Conservation (phyloP, 2,329 filamentous ascomycete genomes). For the Neopestalotiopsis clavispora region DNA sequence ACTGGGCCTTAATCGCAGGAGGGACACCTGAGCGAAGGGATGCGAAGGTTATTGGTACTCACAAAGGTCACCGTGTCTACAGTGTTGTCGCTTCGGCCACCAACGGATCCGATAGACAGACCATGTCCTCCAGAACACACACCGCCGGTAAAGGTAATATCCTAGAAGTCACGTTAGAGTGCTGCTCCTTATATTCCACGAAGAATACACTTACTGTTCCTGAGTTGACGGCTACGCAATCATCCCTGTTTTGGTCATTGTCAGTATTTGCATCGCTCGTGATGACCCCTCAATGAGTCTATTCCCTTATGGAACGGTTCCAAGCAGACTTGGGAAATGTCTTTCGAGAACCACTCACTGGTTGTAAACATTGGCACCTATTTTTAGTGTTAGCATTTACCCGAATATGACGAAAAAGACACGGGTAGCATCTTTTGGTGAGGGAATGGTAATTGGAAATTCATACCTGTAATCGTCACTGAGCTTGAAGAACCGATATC, state of each 20-base stretch:
- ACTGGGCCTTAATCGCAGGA: too few relatives aligned
- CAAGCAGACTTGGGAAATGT: neutral
- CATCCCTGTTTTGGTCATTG: constrained; percentile 27
- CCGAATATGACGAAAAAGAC: too few relatives aligned
- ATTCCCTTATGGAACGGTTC: neutral
- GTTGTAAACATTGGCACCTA: constrained; percentile 58
- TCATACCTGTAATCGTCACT: constrained; percentile 47
- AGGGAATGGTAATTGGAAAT: too few relatives aligned
- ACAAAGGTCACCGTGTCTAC: constrained; percentile 55
- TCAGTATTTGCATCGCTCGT: neutral
- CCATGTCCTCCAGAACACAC: constrained; percentile 51
- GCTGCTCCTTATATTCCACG: neutral
- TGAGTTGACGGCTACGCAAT: constrained; percentile 64
- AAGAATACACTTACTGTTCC: constrained; percentile 33
- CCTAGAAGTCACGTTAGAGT: constrained; percentile 1
- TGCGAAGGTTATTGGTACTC: too few relatives aligned
- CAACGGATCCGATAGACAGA: constrained; percentile 49
- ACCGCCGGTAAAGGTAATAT: constrained; percentile 51
- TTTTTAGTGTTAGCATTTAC: too few relatives aligned
- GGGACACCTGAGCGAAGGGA: too few relatives aligned
- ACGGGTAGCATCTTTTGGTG: too few relatives aligned
- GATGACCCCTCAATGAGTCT: neutral
- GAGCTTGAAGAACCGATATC: constrained; percentile 55
- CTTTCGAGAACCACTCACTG: constrained; percentile 39
- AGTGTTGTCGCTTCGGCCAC: constrained; percentile 54